A percentile compares a stretch with the other conserved stretches of the same genome.
phyloP scores from a whole-genome alignment of 768 basidiomycete species.

The Pleurotus djamor region DNA sequence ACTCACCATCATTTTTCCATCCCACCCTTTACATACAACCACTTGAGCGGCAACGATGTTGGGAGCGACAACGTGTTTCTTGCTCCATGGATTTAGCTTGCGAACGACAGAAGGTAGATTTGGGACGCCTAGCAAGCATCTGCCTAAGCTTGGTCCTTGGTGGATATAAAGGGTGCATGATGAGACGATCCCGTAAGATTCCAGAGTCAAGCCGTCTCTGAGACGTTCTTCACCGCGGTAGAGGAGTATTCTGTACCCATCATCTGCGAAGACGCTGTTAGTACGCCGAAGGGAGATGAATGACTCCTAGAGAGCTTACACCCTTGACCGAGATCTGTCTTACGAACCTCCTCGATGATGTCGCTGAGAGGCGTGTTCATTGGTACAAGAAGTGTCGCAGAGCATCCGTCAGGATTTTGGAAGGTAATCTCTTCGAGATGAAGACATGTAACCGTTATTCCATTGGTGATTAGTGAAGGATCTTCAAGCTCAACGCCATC shows the following conservation, averaged over 20 bases:
- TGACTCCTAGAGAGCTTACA: background rate
- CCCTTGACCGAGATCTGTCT: background rate
- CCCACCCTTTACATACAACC: background rate
- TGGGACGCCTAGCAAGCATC: background rate
- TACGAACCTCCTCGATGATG: background rate
- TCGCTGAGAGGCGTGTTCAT: background rate
- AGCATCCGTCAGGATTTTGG: background rate
- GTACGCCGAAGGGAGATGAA: background rate
- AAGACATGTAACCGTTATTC: background rate
- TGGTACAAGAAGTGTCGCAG: background rate
- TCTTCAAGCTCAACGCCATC: background rate
- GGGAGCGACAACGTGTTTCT: background rate
- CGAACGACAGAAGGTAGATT: background rate
- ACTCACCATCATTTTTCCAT: background rate
- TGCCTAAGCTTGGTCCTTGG: background rate
- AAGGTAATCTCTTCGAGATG: background rate
- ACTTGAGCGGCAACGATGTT: background rate
- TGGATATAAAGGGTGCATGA: background rate
- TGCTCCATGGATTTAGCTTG: background rate
- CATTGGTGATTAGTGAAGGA: background rate
- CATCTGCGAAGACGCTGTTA: background rate
- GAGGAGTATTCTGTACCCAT: background rate
- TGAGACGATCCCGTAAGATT: background rate
- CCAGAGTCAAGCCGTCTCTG: background rate
- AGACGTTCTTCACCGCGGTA: background rate